Evolutionary conservation across 805 yeast genomes (phyloP).

Genomic region (Metschnikowia corniflorae): DNA sequence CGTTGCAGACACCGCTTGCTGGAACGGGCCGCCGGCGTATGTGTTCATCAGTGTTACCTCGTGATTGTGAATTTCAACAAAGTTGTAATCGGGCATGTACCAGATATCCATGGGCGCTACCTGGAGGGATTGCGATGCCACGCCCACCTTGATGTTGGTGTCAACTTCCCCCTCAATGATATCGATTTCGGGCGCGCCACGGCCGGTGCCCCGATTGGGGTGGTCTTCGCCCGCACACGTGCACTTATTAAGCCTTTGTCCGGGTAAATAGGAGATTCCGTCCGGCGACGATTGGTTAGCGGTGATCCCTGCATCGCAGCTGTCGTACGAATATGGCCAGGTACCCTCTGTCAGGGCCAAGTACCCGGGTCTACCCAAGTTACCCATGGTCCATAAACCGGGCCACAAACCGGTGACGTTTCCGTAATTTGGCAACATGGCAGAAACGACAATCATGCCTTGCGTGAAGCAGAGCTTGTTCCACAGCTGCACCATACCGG

Average conservation of each 20-base stretch:
- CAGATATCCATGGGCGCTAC: slow-evolving; percentile 45
- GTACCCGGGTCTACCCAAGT: slow-evolving; percentile 36
- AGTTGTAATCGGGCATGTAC: slow-evolving; percentile 40
- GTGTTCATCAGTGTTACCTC: slow-evolving; percentile 35
- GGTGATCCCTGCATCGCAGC: slow-evolving; percentile 36
- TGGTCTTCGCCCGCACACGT: slow-evolving; percentile 36
- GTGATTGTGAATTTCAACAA: slow-evolving; percentile 24
- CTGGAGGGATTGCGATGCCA: slow-evolving; percentile 37
- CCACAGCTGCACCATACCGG: slow-evolving; percentile 42
- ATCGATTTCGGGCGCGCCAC: slow-evolving; percentile 38
- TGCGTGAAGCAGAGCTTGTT: slow-evolving; percentile 36
- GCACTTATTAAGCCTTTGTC: slow-evolving; percentile 32
- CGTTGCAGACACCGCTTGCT: slow-evolving; percentile 37
- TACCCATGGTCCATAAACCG: slow-evolving; percentile 38
- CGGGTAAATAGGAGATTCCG: slow-evolving; percentile 38
- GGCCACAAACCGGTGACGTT: slow-evolving; percentile 37
- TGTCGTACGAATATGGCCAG: slow-evolving; percentile 39
- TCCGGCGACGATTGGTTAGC: slow-evolving; percentile 39
- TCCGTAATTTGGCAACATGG: slow-evolving; percentile 30
- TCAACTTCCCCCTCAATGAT: slow-evolving; percentile 22
- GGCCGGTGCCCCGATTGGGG: slow-evolving; percentile 34
- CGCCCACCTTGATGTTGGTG: slow-evolving; percentile 17
- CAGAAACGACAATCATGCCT: slow-evolving; percentile 29
- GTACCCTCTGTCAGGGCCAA: slow-evolving; percentile 36
- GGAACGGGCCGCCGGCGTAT: slow-evolving; percentile 37